These are phyloP conservation scores for Ceratobasidium sp. DNA, from an alignment of 1,284 basidiomycete genomes.

Conservation along the genomic window DNA sequence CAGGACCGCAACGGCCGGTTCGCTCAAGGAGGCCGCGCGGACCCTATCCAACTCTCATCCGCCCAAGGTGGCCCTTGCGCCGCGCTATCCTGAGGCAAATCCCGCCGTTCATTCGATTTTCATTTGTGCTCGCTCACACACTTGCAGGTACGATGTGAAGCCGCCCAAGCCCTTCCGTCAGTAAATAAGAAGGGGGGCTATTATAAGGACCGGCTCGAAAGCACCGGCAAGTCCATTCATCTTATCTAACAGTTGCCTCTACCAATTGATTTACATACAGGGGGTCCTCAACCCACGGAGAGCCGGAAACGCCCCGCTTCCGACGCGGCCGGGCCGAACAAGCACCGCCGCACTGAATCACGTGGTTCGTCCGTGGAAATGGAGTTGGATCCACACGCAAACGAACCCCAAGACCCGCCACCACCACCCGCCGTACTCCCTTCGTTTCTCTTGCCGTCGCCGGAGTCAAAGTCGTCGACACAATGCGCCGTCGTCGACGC, in stretches of 20 bases:
- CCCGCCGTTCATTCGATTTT: background rate
- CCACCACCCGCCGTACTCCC: background rate
- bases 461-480: background rate
- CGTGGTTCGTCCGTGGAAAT: background rate
- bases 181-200: background rate
- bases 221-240: background rate
- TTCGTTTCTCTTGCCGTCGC: background rate
- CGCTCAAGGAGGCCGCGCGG: background rate
- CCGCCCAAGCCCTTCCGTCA: background rate
- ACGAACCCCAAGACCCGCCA: background rate
- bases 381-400: too few species aligned
- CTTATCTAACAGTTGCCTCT: too few species aligned
- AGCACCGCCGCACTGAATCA: background rate
- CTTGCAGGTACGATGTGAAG: background rate
- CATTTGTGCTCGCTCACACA: background rate
- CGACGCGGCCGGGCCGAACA: too few species aligned
- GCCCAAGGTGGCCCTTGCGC: background rate
- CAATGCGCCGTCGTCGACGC: background rate
- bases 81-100: background rate
- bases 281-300: too few species aligned
- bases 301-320: too few species aligned
- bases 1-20: background rate
- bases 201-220: background rate
- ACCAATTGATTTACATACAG: too few species aligned
- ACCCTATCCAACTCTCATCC: background rate